Base-by-base conservation (phyloP, 2,329 filamentous ascomycete genomes). In the Beauveria asiatica region DNA sequence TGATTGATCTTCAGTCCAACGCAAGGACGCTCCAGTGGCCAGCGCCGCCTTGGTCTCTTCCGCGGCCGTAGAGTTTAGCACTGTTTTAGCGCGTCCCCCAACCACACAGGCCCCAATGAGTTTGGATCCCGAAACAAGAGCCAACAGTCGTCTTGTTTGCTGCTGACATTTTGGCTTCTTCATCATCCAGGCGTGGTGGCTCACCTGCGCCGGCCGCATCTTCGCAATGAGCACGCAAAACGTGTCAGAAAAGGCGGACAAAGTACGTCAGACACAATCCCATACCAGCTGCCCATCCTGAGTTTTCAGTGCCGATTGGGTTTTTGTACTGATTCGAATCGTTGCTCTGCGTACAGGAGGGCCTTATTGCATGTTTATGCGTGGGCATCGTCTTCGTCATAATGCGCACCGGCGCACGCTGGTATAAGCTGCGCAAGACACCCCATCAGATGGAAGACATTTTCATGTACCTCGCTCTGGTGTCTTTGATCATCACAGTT, bases 381-480 rank as follows among this genome's bases (percentile, higher is more conserved):
- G 50, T 65, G 17, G 61, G 57, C 23, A 16, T 42, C 45, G 23
- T 55, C 58, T 65, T 65, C 58, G 60, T 64, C 27, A 45, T 46
- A 46, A 45, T 61, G 46, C 64, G 64, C 27, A 62, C 58, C 11
- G 62, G 55, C 41, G 64, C 64, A 5, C 62, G 64, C 42, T 63
- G 61, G 60, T 65, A 54, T 56, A 65, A 64, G 58, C 50, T 52
- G n/a, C 62, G 61, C 13, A 61, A 30, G 25, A 25, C 61, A 1
- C 64, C 64, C 1, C 16, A 60, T 16, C 37, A 65, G 33, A 55
- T 60, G 46, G 62, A 65, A 25, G 64, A 65, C 52, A 25, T 63
- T n/a, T 63, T 65, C 61, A 64, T 65, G 60, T 64, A 65, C 39
- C 3, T 59, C 23, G 59, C 64, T 13, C 19, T 65, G 16, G 56